Conservation (phyloP, 371 early-diverging fungal genomes). For the Mucor indicus region DNA sequence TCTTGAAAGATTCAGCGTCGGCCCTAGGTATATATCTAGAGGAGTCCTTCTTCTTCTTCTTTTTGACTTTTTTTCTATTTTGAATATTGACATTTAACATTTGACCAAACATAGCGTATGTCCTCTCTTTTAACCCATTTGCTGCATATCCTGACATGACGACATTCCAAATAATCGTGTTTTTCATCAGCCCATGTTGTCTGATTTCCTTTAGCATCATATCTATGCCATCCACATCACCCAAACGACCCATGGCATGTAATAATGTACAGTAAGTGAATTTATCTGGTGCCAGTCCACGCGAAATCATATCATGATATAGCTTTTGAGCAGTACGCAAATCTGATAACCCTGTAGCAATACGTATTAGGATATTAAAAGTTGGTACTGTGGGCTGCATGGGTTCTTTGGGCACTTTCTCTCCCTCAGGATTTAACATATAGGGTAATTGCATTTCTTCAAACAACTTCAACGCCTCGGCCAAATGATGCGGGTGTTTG, state of each 20-base stretch:
- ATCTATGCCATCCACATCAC: slow-evolving; percentile 36
- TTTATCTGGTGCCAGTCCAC: slow-evolving; percentile 28
- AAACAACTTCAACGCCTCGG: slow-evolving; percentile 36
- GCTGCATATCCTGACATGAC: slow-evolving; percentile 31
- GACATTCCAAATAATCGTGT: slow-evolving; percentile 38
- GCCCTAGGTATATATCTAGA: slow-evolving; percentile 18
- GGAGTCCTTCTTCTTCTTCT: not conserved
- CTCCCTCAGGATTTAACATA: not conserved
- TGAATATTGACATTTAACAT: not conserved
- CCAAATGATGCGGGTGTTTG: slow-evolving; percentile 28
- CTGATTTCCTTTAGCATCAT: slow-evolving; percentile 24
- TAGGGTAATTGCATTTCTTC: slow-evolving; percentile 31
- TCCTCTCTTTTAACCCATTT: slow-evolving; percentile 23
- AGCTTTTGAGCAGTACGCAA: slow-evolving; percentile 42
- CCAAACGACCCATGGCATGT: slow-evolving; percentile 30
- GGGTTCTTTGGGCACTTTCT: not conserved
- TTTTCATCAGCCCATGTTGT: slow-evolving; percentile 4
- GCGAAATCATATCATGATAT: slow-evolving; percentile 45
- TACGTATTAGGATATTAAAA: slow-evolving; percentile 41
- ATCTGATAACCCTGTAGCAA: slow-evolving; percentile 39
- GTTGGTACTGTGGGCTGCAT: slow-evolving; percentile 25
- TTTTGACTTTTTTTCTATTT: not conserved
- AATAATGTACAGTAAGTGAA: slow-evolving; percentile 42
- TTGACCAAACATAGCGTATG: slow-evolving; percentile 27
- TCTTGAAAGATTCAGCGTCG: slow-evolving; percentile 35